phyloP scores from a whole-genome alignment of 495 filamentous ascomycete species.

The Hyaloscypha bicolor region DNA sequence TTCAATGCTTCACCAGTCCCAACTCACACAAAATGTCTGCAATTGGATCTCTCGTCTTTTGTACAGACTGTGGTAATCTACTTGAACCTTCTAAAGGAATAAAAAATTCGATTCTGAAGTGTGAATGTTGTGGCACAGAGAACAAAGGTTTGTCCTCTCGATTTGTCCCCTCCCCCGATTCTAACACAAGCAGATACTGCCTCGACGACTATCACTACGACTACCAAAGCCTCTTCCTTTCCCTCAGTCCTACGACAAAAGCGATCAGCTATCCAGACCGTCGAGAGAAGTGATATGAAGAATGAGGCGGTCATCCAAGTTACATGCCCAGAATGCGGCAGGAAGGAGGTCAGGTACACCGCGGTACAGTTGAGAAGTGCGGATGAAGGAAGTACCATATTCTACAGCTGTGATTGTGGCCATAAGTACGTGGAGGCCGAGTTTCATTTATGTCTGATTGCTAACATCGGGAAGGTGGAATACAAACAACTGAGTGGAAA shows the following conservation, averaged over 20 bases:
- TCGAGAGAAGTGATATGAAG: constrained; percentile 76
- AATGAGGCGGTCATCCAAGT: constrained; percentile 70
- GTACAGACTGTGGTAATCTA: constrained; percentile 89
- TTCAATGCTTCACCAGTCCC: constrained; percentile 8
- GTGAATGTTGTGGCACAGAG: constrained; percentile 80
- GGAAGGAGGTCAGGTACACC: constrained; percentile 80
- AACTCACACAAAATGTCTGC: constrained; percentile 64
- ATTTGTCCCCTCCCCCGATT: constrained; percentile 2
- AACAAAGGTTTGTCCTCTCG: constrained; percentile 66
- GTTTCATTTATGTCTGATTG: constrained; percentile 30
- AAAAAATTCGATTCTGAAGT: constrained; percentile 72
- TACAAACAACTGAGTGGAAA: constrained; percentile 52
- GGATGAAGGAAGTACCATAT: constrained; percentile 91
- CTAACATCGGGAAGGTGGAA: constrained; percentile 54
- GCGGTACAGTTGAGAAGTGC: constrained; percentile 87
- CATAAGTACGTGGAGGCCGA: constrained; percentile 64
- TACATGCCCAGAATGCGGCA: constrained; percentile 79
- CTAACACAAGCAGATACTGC: constrained; percentile 62
- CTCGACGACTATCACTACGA: constrained; percentile 78
- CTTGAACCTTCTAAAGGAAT: constrained; percentile 78
- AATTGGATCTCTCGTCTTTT: constrained; percentile 91
- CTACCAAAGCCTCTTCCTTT: constrained; percentile 82
- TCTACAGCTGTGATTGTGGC: constrained; percentile 85
- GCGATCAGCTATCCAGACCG: constrained; percentile 78
- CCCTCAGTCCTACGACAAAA: constrained; percentile 85